phyloP scores from a whole-genome alignment of 1,284 basidiomycete species.

The Entoloma clypeatum region DNA sequence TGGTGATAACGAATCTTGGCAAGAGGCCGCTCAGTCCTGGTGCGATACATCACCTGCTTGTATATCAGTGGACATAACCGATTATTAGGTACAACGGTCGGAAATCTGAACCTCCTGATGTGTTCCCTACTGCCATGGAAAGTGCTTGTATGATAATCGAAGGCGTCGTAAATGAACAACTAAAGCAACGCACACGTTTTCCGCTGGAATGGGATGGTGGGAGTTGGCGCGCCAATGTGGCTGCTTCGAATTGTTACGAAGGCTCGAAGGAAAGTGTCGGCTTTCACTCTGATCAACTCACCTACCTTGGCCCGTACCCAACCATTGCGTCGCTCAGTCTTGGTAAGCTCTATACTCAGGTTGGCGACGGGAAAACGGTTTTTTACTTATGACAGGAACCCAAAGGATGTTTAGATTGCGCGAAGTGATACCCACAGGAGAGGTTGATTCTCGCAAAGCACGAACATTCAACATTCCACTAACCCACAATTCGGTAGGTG shows the following conservation, averaged over 20 bases:
- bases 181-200: constrained; percentile 59
- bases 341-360: constrained; percentile 42
- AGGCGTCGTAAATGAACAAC: constrained; percentile 70
- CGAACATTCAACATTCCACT: constrained; percentile 84
- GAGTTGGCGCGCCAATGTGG: constrained; percentile 85
- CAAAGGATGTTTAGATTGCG: constrained; percentile 74
- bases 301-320: constrained; percentile 85
- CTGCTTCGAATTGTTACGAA: constrained; percentile 88
- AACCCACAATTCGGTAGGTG: constrained; percentile 75
- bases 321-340: constrained; percentile 92
- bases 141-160: constrained; percentile 78
- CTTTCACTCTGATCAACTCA: constrained; percentile 77
- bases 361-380: constrained; percentile 5
- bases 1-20: constrained; percentile 46
- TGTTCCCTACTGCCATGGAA: constrained; percentile 73
- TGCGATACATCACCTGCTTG: constrained; percentile 24
- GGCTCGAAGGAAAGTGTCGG: constrained; percentile 85
- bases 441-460: constrained; percentile 50
- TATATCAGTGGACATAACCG: not conserved
- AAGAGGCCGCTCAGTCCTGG: constrained; percentile 68
- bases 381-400: constrained; percentile 44
- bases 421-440: constrained; percentile 62
- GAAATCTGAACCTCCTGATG: constrained; percentile 48
- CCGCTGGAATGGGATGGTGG: constrained; percentile 69
- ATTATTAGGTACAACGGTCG: constrained; percentile 74